Conservation (phyloP, 2,329 filamentous ascomycete genomes). For the Cladosporium sphaerospermum region DNA sequence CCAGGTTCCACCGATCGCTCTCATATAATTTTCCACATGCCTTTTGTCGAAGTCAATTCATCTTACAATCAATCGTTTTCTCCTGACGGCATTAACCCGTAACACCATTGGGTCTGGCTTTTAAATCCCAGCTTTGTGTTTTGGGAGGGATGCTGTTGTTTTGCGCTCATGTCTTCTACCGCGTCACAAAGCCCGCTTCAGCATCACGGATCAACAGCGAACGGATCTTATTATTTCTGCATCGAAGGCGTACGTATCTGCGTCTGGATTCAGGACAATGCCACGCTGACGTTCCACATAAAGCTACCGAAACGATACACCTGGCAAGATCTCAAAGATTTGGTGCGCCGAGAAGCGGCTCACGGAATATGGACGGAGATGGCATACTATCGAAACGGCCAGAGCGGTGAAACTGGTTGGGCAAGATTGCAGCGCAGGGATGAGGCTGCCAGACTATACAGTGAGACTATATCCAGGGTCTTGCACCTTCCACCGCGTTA, state of each 20-base stretch:
- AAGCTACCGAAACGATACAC: constrained; percentile 26
- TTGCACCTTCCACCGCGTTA: background rate
- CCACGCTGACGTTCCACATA: constrained; percentile 1
- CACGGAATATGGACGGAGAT: constrained; percentile 28
- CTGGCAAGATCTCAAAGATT: constrained; percentile 30
- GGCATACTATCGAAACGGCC: constrained; percentile 19
- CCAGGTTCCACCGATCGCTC: too few species aligned
- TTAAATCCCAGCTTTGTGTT: background rate
- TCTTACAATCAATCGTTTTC: too few species aligned
- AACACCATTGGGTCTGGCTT: background rate
- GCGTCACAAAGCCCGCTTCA: constrained; percentile 1
- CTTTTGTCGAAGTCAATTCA: too few species aligned
- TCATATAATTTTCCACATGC: too few species aligned
- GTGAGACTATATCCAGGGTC: constrained; percentile 13
- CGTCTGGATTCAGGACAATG: background rate
- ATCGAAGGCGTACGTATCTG: constrained; percentile 5
- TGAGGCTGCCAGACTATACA: constrained; percentile 23
- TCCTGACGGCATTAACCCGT: too few species aligned
- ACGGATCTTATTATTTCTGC: constrained; percentile 9
- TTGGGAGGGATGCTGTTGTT: background rate
- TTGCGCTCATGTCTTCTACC: constrained; percentile 1
- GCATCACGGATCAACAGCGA: constrained; percentile 1
- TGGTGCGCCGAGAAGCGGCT: constrained; percentile 21
- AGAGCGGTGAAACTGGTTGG: constrained; percentile 17
- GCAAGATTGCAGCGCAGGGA: constrained; percentile 21